Evolutionary conservation across 208 protist species (phyloP), one percentile per base, ranked within the genome.

Genomic region (Crithidia fasciculata): DNA sequence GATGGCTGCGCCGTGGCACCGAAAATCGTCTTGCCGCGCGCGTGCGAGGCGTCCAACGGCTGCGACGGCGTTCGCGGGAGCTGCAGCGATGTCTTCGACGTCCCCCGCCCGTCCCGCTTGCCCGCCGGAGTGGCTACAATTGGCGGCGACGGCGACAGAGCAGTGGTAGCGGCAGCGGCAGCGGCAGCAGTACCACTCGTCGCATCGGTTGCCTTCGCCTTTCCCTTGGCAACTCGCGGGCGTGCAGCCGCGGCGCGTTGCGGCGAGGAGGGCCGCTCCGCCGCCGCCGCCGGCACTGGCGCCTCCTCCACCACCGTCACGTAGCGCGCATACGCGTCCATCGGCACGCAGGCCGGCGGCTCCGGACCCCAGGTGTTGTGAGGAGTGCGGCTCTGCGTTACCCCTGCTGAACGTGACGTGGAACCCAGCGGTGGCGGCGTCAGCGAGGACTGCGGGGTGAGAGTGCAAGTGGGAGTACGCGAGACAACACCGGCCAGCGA

Each of bases 321-420:
- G 64, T 89, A 90, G 15, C 88, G 88, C 53, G 83, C 83, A 59
- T 83, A 90, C 41, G 82, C 77, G 67, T 93, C 88, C 45, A 90
- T 86, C 8, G 82, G 82, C 18, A 93, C 76, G 3, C 58, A 47
- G 37, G 54, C 37, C 16, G 87, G 87, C 13, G 81, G 72, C 5
- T 41, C 8, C 12, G 59, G 72, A 8, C 60, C 78, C 2, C 19
- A 3, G 39, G 67, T 71, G 64, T 28, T 16, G 39, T 57, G 55
- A 3, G n/a, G 0, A 8, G 43, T 8, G 43, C 28, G 15, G 16
- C 41, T 58, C 39, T 41, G n/a, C 10, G 36, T 16, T 44, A 5
- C 19, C 62, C 28, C 1, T 28, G 28, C 28, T 28, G 28, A 28
- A 28, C 28, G 28, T 28, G 63, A 49, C 6, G 78, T 64, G 37